Evolutionary conservation across 1,284 basidiomycete species (phyloP).

Genomic region (Mycena citricolor): DNA sequence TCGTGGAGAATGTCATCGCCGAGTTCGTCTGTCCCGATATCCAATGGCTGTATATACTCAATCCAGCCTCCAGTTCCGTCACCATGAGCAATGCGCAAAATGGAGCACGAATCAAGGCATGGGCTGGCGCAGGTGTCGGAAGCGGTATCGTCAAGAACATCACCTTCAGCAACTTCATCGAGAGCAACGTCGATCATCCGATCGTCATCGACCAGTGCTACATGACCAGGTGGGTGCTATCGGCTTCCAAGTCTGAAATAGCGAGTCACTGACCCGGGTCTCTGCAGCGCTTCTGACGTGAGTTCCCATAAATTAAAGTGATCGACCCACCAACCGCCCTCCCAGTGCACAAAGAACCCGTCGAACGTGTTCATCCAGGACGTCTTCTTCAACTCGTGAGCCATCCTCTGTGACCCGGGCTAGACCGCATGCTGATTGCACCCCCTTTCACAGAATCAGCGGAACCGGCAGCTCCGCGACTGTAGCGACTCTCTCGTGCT

Average conservation of each 20-base stretch:
- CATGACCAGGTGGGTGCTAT: constrained; percentile 24
- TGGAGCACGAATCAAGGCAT: constrained; percentile 69
- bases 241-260: background rate
- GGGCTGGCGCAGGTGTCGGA: constrained; percentile 61
- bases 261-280: no score
- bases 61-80: constrained; percentile 51
- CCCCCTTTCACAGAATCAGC: constrained; percentile 45
- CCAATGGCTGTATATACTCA: no score
- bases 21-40: constrained; percentile 31
- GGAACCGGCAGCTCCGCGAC: constrained; percentile 55
- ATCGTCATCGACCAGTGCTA: constrained; percentile 64
- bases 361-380: constrained; percentile 55
- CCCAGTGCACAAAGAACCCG: constrained; percentile 48
- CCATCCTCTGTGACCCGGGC: background rate
- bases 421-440: no score
- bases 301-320: background rate
- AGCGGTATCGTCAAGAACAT: constrained; percentile 60
- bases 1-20: constrained; percentile 64
- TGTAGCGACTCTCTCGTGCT: constrained; percentile 59
- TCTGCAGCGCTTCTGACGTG: constrained; percentile 9
- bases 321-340: background rate
- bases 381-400: constrained; percentile 48
- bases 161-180: constrained; percentile 49
- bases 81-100: constrained; percentile 62
- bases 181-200: constrained; percentile 54